These are phyloP conservation scores for Periconia macrospinosa DNA, from an alignment of 2,329 filamentous ascomycete genomes.

Conservation along the genomic window DNA sequence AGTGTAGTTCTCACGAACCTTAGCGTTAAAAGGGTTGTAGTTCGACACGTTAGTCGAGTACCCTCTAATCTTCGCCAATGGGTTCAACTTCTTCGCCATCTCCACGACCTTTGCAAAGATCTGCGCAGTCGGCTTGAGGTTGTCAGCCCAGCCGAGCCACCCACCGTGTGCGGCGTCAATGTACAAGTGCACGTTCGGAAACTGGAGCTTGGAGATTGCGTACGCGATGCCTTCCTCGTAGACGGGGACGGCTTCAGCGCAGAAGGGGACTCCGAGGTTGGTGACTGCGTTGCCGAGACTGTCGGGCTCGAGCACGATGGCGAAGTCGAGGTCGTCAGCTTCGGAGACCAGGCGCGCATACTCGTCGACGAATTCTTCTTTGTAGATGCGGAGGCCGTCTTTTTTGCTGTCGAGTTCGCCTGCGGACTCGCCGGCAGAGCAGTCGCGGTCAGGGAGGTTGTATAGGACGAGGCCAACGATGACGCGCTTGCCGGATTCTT, in stretches of 20 bases:
- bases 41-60: constrained; percentile 31
- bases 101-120: constrained; percentile 23
- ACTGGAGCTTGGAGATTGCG: constrained; percentile 30
- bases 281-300: constrained; percentile 32
- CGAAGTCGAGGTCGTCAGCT: constrained; percentile 28
- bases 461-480: constrained; percentile 69
- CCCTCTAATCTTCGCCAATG: constrained; percentile 24
- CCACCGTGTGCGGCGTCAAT: constrained; percentile 34
- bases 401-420: constrained; percentile 39
- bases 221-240: constrained; percentile 35
- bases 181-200: constrained; percentile 31
- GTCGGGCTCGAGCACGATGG: constrained; percentile 33
- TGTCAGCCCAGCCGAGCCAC: constrained; percentile 35
- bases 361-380: constrained; percentile 31
- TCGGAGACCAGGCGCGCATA: constrained; percentile 25
- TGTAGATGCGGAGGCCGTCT: constrained; percentile 21
- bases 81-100: constrained; percentile 24
- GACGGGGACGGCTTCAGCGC: constrained; percentile 23
- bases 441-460: constrained; percentile 87
- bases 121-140: constrained; percentile 27
- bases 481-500: constrained; percentile 13
- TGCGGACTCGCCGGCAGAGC: constrained; percentile 74
- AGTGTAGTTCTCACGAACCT: constrained; percentile 28
- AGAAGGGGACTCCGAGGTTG: constrained; percentile 25
- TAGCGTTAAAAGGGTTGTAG: constrained; percentile 29